Evolutionary conservation across 1,139 yeast species (phyloP).

Genomic region (Schizosaccharomyces versatilis): DNA sequence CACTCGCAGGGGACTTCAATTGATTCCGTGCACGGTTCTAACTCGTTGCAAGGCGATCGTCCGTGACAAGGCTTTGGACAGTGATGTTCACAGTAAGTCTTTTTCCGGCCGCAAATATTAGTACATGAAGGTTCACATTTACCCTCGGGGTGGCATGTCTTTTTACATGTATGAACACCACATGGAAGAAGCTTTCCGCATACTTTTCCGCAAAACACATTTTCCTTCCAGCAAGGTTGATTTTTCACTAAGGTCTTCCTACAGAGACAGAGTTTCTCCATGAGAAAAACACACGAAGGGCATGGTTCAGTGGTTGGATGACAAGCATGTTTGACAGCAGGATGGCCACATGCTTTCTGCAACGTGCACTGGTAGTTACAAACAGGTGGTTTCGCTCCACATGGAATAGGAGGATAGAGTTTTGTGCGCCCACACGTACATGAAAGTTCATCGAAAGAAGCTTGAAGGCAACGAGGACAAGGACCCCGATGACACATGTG

Average conservation of each 20-base stretch:
- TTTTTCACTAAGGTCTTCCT: slow-evolving; percentile 40
- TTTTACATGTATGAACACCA: slow-evolving; percentile 47
- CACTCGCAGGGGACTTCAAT: slow-evolving; percentile 40
- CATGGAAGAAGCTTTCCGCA: slow-evolving; percentile 38
- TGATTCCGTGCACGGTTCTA: slow-evolving; percentile 28
- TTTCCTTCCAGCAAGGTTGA: slow-evolving; percentile 46
- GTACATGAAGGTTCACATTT: slow-evolving; percentile 26
- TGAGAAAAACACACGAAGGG: slow-evolving; percentile 55
- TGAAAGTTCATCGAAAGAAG: slow-evolving; percentile 55
- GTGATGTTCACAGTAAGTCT: slow-evolving; percentile 38
- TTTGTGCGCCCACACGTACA: slow-evolving; percentile 75
- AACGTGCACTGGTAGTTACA: slow-evolving; percentile 53
- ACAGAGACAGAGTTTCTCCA: slow-evolving; percentile 48
- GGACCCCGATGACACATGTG: slow-evolving; percentile 67
- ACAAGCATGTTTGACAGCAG: slow-evolving; percentile 49
- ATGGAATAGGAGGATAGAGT: slow-evolving; percentile 66
- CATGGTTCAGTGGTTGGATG: slow-evolving; percentile 43
- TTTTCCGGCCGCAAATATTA: slow-evolving; percentile 31
- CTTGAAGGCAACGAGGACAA: slow-evolving; percentile 67
- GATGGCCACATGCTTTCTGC: slow-evolving; percentile 50
- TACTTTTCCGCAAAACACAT: slow-evolving; percentile 47
- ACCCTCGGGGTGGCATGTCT: slow-evolving; percentile 30
- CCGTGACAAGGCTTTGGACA: slow-evolving; percentile 48
- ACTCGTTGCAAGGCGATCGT: slow-evolving; percentile 27
- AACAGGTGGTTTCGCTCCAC: slow-evolving; percentile 51